These are phyloP conservation scores for Ophioceras dolichostomum DNA, from an alignment of 2,329 filamentous ascomycete genomes.

Conservation along the genomic window DNA sequence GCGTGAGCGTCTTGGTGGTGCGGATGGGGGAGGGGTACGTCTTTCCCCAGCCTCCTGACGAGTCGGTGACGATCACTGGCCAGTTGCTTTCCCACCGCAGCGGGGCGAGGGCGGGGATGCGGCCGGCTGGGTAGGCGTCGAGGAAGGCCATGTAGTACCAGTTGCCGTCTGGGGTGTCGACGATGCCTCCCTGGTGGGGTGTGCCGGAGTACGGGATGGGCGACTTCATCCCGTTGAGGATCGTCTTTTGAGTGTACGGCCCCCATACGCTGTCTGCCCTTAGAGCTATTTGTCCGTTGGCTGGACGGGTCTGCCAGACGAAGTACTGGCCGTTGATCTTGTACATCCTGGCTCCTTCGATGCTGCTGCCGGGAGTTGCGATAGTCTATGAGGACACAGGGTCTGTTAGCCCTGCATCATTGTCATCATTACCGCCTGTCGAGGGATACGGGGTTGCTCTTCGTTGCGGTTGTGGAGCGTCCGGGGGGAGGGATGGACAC, in stretches of 20 bases:
- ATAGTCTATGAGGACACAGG: too few relatives aligned
- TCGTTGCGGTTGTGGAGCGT: too few relatives aligned
- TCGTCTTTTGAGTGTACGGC: conserved; percentile 32
- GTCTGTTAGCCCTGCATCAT: too few relatives aligned
- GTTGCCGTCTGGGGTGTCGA: conserved; percentile 34
- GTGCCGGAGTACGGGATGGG: conserved; percentile 31
- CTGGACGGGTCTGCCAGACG: conserved; percentile 35
- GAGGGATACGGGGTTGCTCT: too few relatives aligned
- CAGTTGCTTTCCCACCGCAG: conserved; percentile 38
- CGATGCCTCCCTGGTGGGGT: conserved; percentile 43
- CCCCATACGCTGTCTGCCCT: conserved; percentile 37
- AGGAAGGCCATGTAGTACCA: conserved; percentile 50
- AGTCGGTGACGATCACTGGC: conserved; percentile 26
- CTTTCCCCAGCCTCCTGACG: conserved; percentile 30
- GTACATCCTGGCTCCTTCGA: conserved; percentile 45
- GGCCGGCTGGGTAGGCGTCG: conserved; percentile 41
- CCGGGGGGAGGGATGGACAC: too few relatives aligned
- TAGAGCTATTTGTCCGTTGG: conserved; percentile 30
- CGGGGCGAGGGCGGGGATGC: conserved; percentile 44
- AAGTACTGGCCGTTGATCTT: conserved; percentile 44
- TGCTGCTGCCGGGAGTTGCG: too few relatives aligned
- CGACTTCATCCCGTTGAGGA: conserved; percentile 27
- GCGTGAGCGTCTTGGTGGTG: conserved; percentile 12
- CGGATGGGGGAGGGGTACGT: conserved; percentile 26
- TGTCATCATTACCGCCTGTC: too few relatives aligned